A percentile compares a stretch with the other conserved stretches of the same genome.
Conservation (phyloP, 495 filamentous ascomycete species). For the Tuber umbilicatum region DNA sequence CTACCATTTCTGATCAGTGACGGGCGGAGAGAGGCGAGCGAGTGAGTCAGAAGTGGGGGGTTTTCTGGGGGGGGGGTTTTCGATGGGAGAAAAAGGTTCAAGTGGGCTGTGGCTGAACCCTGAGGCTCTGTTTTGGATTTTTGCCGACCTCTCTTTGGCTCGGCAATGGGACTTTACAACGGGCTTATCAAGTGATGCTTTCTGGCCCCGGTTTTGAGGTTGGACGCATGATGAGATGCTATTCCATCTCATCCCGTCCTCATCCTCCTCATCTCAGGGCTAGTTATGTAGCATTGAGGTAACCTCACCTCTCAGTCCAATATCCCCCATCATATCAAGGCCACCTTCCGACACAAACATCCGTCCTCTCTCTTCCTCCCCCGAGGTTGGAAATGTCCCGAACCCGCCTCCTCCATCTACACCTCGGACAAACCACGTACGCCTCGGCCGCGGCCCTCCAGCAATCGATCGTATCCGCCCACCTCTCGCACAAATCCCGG, state of each 20-base stretch:
- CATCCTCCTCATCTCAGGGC: not conserved
- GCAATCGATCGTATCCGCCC: slow-evolving; percentile 47
- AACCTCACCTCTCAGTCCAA: not conserved
- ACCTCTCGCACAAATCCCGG: slow-evolving; percentile 43
- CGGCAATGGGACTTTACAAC: not conserved
- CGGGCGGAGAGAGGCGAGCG: not conserved
- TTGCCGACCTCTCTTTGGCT: not conserved
- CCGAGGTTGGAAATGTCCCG: slow-evolving; percentile 9
- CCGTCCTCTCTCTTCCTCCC: not conserved
- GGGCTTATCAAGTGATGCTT: not conserved
- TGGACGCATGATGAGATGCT: not conserved
- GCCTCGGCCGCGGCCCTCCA: slow-evolving; percentile 45
- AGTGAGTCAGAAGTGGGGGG: not conserved
- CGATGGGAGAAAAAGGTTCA: not conserved
- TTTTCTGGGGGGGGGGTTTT: not conserved
- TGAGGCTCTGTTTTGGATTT: not conserved
- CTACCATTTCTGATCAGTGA: not conserved
- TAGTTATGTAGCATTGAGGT: not conserved
- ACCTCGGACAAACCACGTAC: slow-evolving; percentile 13
- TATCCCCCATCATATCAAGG: not conserved
- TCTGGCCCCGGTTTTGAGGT: not conserved
- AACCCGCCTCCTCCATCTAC: slow-evolving; percentile 11
- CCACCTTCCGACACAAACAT: not conserved
- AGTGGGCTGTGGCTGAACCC: not conserved
- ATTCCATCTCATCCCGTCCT: not conserved